These are phyloP conservation scores for Sclerotiophoma versabilis DNA, from an alignment of 2,329 filamentous ascomycete species.

Conservation along the genomic window DNA sequence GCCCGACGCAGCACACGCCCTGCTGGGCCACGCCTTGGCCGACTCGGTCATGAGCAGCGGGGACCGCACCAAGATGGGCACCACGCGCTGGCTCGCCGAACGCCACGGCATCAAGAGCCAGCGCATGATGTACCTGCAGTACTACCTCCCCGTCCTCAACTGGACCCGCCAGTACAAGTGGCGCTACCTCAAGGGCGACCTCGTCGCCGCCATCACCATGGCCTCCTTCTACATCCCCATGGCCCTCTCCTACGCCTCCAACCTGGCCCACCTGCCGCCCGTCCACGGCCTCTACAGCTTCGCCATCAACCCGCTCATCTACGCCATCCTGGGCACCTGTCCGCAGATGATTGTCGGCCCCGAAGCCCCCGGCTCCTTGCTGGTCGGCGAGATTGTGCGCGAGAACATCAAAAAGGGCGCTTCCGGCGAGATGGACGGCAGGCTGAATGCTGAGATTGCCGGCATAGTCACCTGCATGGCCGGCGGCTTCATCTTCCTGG, in stretches of 20 bases:
- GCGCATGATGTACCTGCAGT: slow-evolving; percentile 79
- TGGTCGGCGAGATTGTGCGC: slow-evolving; percentile 87
- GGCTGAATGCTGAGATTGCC: slow-evolving; percentile 80
- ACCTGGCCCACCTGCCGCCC: slow-evolving; percentile 89
- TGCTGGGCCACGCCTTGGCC: slow-evolving; percentile 53
- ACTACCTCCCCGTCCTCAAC: slow-evolving; percentile 89
- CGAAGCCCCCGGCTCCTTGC: slow-evolving; percentile 89
- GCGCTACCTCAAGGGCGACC: slow-evolving; percentile 82
- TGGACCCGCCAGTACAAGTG: slow-evolving; percentile 90
- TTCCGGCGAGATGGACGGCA: slow-evolving; percentile 69
- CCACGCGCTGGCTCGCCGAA: slow-evolving; percentile 74
- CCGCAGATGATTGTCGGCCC: slow-evolving; percentile 94
- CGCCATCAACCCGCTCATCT: slow-evolving; percentile 89
- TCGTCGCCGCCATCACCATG: slow-evolving; percentile 90
- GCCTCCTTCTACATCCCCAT: slow-evolving; percentile 99
- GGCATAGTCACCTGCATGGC: slow-evolving; percentile 89
- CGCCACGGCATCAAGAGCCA: slow-evolving; percentile 77
- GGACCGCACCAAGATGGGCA: slow-evolving; percentile 70
- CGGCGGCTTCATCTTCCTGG: slow-evolving; percentile 85
- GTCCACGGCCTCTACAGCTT: slow-evolving; percentile 96
- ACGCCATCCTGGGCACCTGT: slow-evolving; percentile 88
- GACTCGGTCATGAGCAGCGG: slow-evolving; percentile 53
- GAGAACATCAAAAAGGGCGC: slow-evolving; percentile 74
- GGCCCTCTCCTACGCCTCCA: slow-evolving; percentile 90
- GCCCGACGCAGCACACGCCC: slow-evolving; percentile 46